Percentiles rank a stretch among this genome's conserved stretches.
Evolutionary conservation across 2,329 filamentous ascomycete species (phyloP).

Genomic region (Alternaria gansuensis): DNA sequence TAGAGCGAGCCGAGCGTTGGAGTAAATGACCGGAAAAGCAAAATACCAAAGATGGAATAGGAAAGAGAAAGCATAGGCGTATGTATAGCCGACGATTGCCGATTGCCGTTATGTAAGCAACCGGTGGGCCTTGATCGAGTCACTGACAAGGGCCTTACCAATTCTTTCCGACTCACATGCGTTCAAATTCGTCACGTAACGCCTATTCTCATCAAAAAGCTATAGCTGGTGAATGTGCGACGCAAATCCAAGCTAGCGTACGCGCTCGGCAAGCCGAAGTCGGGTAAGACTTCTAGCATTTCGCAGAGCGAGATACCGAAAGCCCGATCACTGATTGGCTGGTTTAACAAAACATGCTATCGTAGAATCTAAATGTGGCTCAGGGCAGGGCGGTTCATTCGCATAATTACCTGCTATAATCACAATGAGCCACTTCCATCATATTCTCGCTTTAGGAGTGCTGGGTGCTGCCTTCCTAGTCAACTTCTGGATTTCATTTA

Average conservation of each 20-base stretch:
- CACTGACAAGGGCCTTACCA: background rate
- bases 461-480: background rate
- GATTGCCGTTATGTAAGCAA: constrained; percentile 8
- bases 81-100: background rate
- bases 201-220: background rate
- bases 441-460: background rate
- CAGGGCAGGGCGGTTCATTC: background rate
- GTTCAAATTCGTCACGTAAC: background rate
- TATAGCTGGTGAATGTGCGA: too few relatives aligned
- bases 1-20: background rate
- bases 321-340: constrained; percentile 5
- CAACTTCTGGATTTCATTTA: background rate
- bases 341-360: background rate
- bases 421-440: background rate
- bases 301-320: constrained; percentile 13
- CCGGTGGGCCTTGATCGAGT: background rate
- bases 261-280: too few relatives aligned
- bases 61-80: background rate
- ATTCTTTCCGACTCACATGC: background rate
- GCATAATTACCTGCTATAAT: background rate
- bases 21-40: background rate
- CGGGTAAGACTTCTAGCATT: background rate
- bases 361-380: background rate
- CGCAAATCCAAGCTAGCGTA: too few relatives aligned
- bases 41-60: background rate